These are phyloP conservation scores for Abrus precatorius DNA, from an alignment of 306 rosid genomes.

Conservation along the genomic window DNA sequence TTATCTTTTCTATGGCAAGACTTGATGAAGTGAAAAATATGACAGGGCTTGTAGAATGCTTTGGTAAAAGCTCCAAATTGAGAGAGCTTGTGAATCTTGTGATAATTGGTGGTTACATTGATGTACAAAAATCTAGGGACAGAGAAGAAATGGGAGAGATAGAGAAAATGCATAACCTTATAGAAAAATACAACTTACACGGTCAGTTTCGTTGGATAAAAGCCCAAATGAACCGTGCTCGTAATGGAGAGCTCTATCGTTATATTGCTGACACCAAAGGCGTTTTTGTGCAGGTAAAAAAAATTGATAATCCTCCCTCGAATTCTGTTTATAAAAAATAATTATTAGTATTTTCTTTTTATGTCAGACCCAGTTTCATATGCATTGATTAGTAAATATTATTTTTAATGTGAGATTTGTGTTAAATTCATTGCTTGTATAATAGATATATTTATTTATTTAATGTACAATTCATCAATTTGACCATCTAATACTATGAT, in stretches of 20 bases:
- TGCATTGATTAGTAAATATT: too few relatives aligned
- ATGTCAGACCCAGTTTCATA: too few relatives aligned
- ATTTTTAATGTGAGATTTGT: too few relatives aligned
- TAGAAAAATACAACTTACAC: conserved; percentile 58
- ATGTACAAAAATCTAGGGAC: conserved; percentile 65
- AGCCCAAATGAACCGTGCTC: conserved; percentile 75
- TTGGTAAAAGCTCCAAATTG: conserved; percentile 66
- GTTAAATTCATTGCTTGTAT: too few relatives aligned
- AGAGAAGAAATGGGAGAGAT: conserved; percentile 78
- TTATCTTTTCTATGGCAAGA: conserved; percentile 79
- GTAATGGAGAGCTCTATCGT: conserved; percentile 79
- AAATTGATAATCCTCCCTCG: background rate
- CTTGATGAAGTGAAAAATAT: conserved; percentile 71
- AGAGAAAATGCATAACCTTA: conserved; percentile 75
- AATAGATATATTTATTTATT: too few relatives aligned
- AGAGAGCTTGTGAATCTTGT: conserved; percentile 79
- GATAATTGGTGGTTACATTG: conserved; percentile 69
- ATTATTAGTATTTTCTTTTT: too few relatives aligned
- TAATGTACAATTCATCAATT: too few relatives aligned
- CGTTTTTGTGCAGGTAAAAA: conserved; percentile 76
- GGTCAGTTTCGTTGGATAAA: conserved; percentile 79
- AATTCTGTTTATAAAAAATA: too few relatives aligned
- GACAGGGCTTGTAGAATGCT: conserved; percentile 74
- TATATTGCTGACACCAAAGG: conserved; percentile 75
- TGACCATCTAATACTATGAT: too few relatives aligned